phyloP scores from a whole-genome alignment of 495 filamentous ascomycete genomes.

The Penicillium paradoxum region DNA sequence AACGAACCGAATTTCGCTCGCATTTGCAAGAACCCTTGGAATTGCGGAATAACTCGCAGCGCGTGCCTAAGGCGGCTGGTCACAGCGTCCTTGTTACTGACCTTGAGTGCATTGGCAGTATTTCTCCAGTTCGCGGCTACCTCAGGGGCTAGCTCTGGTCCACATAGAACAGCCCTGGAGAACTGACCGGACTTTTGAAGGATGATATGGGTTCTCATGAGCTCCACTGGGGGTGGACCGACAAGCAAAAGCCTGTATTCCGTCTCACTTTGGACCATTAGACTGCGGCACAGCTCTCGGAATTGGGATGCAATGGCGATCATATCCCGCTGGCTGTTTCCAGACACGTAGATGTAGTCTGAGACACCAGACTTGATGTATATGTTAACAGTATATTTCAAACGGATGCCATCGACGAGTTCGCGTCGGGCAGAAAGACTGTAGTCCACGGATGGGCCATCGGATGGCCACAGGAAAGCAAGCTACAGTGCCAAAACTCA shows the following conservation, averaged over 20 bases:
- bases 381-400: neutral
- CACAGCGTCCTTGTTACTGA: neutral
- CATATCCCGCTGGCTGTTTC: neutral
- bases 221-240: neutral
- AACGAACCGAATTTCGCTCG: slow-evolving; percentile 4
- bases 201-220: neutral
- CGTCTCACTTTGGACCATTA: neutral
- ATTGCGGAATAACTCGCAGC: neutral
- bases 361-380: neutral
- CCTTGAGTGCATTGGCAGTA: neutral
- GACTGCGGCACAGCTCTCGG: neutral
- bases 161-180: neutral
- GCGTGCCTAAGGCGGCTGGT: neutral
- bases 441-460: neutral
- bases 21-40: slow-evolving; percentile 1
- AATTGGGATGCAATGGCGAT: neutral
- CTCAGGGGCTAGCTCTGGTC: neutral
- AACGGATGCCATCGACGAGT: neutral
- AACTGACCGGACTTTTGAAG: neutral
- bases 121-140: neutral
- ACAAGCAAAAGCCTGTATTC: slow-evolving; percentile 1
- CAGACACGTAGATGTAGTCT: neutral
- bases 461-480: neutral
- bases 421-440: neutral
- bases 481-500: neutral